A percentile compares a stretch with the other conserved stretches of the same genome.
Evolutionary conservation across 2,329 filamentous ascomycete genomes (phyloP).

Genomic region (Fusarium circinatum): DNA sequence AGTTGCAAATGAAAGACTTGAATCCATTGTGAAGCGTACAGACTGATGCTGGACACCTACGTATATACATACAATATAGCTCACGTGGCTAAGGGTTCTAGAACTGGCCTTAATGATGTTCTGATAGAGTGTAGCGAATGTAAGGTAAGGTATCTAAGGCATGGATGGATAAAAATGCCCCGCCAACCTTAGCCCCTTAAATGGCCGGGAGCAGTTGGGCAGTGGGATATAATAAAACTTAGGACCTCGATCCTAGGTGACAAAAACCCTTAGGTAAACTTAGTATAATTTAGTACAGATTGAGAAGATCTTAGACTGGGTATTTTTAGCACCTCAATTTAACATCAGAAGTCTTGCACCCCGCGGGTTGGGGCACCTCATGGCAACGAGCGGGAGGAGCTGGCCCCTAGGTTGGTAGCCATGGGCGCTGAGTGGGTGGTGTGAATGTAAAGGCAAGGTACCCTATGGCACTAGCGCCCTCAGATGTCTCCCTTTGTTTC

Average conservation of each 20-base stretch:
- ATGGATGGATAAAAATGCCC: conserved; percentile 21
- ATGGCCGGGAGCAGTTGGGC: background rate
- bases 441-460: conserved; percentile 1
- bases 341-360: too few species aligned
- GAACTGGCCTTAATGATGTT: conserved; percentile 12
- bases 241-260: too few species aligned
- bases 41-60: background rate
- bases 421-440: conserved; percentile 33
- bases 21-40: background rate
- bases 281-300: too few species aligned
- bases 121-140: conserved; percentile 4
- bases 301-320: too few species aligned
- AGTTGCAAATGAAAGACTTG: background rate
- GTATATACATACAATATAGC: background rate
- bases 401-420: background rate
- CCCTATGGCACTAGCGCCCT: conserved; percentile 23
- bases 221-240: too few species aligned
- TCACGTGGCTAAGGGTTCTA: conserved; percentile 24
- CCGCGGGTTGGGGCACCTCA: background rate
- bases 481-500: conserved; percentile 28
- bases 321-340: too few species aligned
- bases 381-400: conserved; percentile 18
- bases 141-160: background rate
- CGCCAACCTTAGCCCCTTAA: conserved; percentile 30
- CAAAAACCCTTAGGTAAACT: too few species aligned